A percentile compares a stretch with the other conserved stretches of the same genome.
Conservation (phyloP, 177 flowering plant species). For the Telopea speciosissima region DNA sequence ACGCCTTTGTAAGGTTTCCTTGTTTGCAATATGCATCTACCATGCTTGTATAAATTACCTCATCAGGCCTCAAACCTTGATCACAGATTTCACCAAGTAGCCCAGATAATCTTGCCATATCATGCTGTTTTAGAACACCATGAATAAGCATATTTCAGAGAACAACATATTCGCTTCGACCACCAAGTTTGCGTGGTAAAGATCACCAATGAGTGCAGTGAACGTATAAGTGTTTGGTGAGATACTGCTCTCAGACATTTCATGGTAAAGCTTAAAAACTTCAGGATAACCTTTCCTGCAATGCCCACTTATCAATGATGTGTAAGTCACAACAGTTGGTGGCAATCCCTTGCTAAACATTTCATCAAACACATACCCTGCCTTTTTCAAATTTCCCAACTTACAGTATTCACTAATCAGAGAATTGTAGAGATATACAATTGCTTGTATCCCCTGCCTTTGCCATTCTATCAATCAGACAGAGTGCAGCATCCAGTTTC, state of each 20-base stretch:
- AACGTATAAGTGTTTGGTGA: slow-evolving; percentile 66
- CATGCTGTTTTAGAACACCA: slow-evolving; percentile 45
- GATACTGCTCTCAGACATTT: slow-evolving; percentile 69
- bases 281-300: slow-evolving; percentile 51
- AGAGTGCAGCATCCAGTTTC: slow-evolving; percentile 40
- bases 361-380: slow-evolving; percentile 40
- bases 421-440: slow-evolving; percentile 71
- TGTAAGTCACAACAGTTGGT: too few species aligned
- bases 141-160: slow-evolving; percentile 58
- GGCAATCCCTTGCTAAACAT: slow-evolving; percentile 52
- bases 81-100: slow-evolving; percentile 57
- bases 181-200: slow-evolving; percentile 59
- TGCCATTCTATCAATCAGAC: slow-evolving; percentile 45
- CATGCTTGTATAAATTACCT: slow-evolving; percentile 64
- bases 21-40: slow-evolving; percentile 57
- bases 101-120: slow-evolving; percentile 23
- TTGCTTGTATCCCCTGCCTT: slow-evolving; percentile 38
- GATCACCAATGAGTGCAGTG: slow-evolving; percentile 67
- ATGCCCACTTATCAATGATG: slow-evolving; percentile 73
- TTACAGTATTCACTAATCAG: slow-evolving; percentile 68
- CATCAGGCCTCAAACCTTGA: slow-evolving; percentile 61
- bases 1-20: slow-evolving; percentile 60
- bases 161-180: slow-evolving; percentile 56
- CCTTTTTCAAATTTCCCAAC: slow-evolving; percentile 47
- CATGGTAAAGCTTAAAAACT: slow-evolving; percentile 58